A percentile compares a stretch with the other conserved stretches of the same genome.
Conservation (phyloP, 257 asterid genomes). For the Phtheirospermum japonicum region DNA sequence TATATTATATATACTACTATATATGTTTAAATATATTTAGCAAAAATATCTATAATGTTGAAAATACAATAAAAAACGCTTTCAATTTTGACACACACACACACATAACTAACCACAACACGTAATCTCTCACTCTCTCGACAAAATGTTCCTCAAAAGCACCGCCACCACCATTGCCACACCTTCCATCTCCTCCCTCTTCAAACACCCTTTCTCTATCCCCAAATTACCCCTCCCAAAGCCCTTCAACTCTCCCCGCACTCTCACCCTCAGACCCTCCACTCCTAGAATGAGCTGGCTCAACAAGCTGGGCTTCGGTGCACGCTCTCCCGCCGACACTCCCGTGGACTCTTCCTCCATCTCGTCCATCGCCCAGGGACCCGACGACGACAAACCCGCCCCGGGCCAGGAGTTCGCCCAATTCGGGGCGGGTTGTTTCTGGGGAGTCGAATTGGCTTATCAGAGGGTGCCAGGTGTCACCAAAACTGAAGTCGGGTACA, state of each 20-base stretch:
- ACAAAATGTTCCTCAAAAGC: slow-evolving; percentile 46
- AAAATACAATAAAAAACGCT: no score
- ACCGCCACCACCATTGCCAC: slow-evolving; percentile 36
- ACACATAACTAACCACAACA: slow-evolving; percentile 30
- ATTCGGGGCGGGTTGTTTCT: slow-evolving; percentile 94
- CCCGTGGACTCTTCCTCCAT: slow-evolving; percentile 51
- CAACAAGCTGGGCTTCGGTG: slow-evolving; percentile 72
- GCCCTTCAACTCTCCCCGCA: slow-evolving; percentile 33
- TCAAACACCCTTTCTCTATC: slow-evolving; percentile 35
- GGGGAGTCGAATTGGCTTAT: slow-evolving; percentile 93
- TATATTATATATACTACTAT: no score
- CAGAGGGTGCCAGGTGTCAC: slow-evolving; percentile 89
- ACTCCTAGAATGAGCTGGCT: slow-evolving; percentile 65
- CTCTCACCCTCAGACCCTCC: slow-evolving; percentile 29
- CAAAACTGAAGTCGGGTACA: slow-evolving; percentile 83
- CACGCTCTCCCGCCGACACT: slow-evolving; percentile 49
- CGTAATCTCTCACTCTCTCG: slow-evolving; percentile 30
- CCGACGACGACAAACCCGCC: slow-evolving; percentile 70
- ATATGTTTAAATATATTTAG: no score
- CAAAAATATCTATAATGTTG: no score
- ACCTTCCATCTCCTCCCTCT: slow-evolving; percentile 37
- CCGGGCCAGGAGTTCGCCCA: slow-evolving; percentile 84
- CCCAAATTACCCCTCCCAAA: slow-evolving; percentile 34
- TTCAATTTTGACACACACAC: neutral
- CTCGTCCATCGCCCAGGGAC: slow-evolving; percentile 65